phyloP scores from a whole-genome alignment of 345 rosid species.

The Rhodamnia argentea region DNA sequence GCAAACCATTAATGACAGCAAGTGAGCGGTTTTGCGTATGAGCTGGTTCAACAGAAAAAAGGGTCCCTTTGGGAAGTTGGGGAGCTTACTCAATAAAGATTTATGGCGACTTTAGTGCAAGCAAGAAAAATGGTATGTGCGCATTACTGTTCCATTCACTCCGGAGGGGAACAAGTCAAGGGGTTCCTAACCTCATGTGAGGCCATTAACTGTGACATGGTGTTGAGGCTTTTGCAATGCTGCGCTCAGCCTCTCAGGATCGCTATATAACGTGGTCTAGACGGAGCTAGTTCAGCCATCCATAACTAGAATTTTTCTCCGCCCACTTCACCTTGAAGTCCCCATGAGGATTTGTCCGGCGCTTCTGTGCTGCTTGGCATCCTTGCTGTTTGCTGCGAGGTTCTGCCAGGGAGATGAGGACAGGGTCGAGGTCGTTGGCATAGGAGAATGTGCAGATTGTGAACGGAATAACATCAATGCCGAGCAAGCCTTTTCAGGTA shows the following conservation, averaged over 20 bases:
- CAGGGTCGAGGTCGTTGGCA: slow-evolving; percentile 43
- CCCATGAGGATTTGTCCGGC: slow-evolving; percentile 43
- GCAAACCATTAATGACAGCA: neutral
- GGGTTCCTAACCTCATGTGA: neutral
- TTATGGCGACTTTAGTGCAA: neutral
- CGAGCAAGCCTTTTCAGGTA: slow-evolving; percentile 57
- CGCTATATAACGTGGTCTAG: neutral
- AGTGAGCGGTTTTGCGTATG: neutral
- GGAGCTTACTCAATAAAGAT: neutral
- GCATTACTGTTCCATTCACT: neutral
- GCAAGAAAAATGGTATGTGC: neutral
- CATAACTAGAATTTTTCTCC: neutral
- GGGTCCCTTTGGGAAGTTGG: neutral
- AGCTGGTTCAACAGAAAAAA: neutral
- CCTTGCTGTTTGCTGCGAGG: slow-evolving; percentile 17
- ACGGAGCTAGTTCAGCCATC: neutral
- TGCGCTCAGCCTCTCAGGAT: neutral
- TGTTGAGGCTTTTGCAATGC: neutral
- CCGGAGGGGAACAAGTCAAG: no score
- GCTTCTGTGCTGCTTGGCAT: slow-evolving; percentile 30
- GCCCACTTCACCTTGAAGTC: neutral
- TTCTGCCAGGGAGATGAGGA: slow-evolving; percentile 25
- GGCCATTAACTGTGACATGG: neutral
- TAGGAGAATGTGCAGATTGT: slow-evolving; percentile 61
- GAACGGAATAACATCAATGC: slow-evolving; percentile 14